Evolutionary conservation across 495 filamentous ascomycete species (phyloP).

Genomic region (Penicillium lagena): DNA sequence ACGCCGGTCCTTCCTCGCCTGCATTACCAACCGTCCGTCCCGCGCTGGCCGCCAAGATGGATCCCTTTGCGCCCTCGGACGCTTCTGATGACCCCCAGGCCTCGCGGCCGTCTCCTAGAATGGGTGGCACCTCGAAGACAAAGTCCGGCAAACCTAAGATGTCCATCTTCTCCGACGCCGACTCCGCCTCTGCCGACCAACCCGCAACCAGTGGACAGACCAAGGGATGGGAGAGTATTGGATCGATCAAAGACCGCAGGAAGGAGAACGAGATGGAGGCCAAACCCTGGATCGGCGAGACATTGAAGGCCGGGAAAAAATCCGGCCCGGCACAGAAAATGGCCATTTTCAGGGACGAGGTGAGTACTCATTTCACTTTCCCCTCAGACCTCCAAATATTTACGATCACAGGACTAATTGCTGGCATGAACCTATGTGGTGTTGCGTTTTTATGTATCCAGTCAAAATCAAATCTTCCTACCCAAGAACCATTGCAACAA

Average conservation of each 20-base stretch:
- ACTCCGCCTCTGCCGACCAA: conserved; percentile 28
- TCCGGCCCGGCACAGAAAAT: conserved; percentile 71
- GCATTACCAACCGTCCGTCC: conserved; percentile 77
- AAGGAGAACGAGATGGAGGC: conserved; percentile 90
- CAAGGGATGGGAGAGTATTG: conserved; percentile 90
- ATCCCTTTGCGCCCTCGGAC: conserved; percentile 60
- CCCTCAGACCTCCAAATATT: conserved; percentile 58
- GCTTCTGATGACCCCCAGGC: conserved; percentile 60
- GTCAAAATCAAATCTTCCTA: conserved; percentile 45
- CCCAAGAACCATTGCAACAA: conserved; percentile 22
- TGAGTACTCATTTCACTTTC: conserved; percentile 48
- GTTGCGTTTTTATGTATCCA: conserved; percentile 52
- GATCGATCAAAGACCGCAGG: conserved; percentile 74
- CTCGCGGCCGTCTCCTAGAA: conserved; percentile 32
- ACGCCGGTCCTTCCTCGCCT: conserved; percentile 70
- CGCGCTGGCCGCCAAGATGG: conserved; percentile 78
- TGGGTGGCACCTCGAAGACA: conserved; percentile 47
- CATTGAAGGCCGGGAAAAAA: conserved; percentile 77
- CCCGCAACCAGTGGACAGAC: conserved; percentile 40
- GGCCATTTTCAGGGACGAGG: conserved; percentile 91
- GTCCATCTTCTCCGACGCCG: conserved; percentile 81
- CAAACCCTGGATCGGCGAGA: conserved; percentile 89
- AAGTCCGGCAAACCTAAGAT: conserved; percentile 70
- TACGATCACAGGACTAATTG: conserved; percentile 97
- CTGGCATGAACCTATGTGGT: conserved; percentile 55